Evolutionary conservation across 2,329 filamentous ascomycete genomes (phyloP).

Genomic region (Phialophora verrucosa): DNA sequence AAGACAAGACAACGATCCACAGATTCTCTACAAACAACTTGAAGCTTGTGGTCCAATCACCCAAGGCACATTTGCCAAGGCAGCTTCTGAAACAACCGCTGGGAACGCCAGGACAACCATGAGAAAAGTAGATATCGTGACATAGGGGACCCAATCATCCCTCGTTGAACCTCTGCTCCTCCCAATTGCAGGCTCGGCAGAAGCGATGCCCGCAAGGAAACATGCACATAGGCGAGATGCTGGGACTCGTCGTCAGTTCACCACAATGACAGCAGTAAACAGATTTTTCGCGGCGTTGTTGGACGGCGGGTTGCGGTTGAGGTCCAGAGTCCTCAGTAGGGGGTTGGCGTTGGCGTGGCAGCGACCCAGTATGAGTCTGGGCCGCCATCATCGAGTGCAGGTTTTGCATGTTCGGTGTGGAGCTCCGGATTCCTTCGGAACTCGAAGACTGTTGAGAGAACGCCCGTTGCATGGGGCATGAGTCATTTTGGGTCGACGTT

Average conservation of each 20-base stretch:
- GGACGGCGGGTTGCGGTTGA: neutral
- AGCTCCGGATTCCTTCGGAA: neutral
- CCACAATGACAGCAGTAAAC: slow-evolving; percentile 30
- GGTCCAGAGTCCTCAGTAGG: neutral
- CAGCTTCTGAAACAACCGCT: neutral
- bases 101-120: neutral
- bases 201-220: slow-evolving; percentile 12
- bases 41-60: neutral
- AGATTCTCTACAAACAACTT: neutral
- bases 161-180: neutral
- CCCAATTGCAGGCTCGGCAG: slow-evolving; percentile 10
- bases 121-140: neutral
- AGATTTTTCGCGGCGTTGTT: neutral
- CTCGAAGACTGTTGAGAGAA: neutral
- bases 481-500: slow-evolving; percentile 9
- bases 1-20: neutral
- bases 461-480: slow-evolving; percentile 2
- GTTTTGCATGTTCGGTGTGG: neutral
- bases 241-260: neutral
- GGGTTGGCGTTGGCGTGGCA: neutral
- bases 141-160: neutral
- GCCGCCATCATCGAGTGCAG: neutral
- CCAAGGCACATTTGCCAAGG: neutral
- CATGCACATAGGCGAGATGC: slow-evolving; percentile 8
- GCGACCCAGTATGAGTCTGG: neutral